These are phyloP conservation scores for Kockovaella imperatae DNA, from an alignment of 768 basidiomycete species.

Conservation along the genomic window DNA sequence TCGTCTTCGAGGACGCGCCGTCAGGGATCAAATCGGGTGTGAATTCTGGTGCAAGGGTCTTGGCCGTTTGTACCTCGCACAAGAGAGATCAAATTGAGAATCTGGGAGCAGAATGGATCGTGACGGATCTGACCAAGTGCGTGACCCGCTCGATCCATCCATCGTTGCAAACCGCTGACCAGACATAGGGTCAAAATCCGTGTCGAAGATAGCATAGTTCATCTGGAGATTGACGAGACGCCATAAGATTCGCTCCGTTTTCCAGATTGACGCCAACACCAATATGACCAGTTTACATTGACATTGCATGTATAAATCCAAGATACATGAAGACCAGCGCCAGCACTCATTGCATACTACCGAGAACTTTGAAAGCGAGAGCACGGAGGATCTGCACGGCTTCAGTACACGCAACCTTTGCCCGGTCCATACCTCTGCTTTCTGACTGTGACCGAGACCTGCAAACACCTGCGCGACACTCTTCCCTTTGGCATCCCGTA, in stretches of 20 bases:
- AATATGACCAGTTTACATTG: too few species aligned
- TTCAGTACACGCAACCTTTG: constrained; percentile 5
- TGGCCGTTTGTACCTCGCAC: constrained; percentile 81
- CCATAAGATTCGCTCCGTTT: too few species aligned
- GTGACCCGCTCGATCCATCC: constrained; percentile 23
- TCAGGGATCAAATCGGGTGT: constrained; percentile 69
- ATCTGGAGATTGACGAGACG: constrained; percentile 26
- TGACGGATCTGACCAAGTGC: constrained; percentile 61
- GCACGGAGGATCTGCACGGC: constrained; percentile 63
- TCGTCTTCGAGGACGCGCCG: constrained; percentile 76
- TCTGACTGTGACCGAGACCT: constrained; percentile 66
- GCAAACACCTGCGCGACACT: constrained; percentile 82
- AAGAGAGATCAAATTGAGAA: constrained; percentile 52
- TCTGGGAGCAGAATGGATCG: constrained; percentile 59
- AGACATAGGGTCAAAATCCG: constrained; percentile 14
- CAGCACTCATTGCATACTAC: constrained; percentile 48
- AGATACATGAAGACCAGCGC: too few species aligned
- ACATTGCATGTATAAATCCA: too few species aligned
- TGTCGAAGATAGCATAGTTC: constrained; percentile 14
- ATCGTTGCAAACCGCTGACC: neutral
- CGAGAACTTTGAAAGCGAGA: constrained; percentile 73
- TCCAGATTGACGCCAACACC: too few species aligned
- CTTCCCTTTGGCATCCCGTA: constrained; percentile 88
- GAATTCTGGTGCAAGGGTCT: constrained; percentile 64
- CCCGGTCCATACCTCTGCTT: constrained; percentile 61